Base-by-base conservation (phyloP, 257 asterid species). In the Gardenia jasminoides region DNA sequence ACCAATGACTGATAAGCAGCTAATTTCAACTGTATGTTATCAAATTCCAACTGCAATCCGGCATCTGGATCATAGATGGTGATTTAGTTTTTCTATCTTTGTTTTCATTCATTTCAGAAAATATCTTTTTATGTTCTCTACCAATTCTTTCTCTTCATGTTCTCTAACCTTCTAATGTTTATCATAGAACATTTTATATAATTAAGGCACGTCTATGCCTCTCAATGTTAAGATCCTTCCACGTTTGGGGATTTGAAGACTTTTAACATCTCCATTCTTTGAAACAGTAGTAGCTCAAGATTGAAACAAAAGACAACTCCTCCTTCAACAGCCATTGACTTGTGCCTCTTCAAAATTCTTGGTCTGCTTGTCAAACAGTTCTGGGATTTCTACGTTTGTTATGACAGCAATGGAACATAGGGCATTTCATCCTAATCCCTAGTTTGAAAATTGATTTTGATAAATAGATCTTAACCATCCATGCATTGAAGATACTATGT, bases 141-240 rank as follows among this genome's bases (percentile, higher is more conserved):
- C 5, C 10, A 30, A 11, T 28, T 28, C 52, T 46, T 62, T 75
- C 69, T 43, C n/a, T 46, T 9, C 50, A 1, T 43, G 16, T 36
- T 36, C 41, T 36, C 58, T 39, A 11, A 20, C 43, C 41, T 4
- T 39, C 39, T 19, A 20, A 58, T 39, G 15, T 52, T 36, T 50
- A 36, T 13, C 44, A 31, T 12, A 48, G 10, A 22, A 28, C 79
- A 24, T 58, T 10, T 31, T 75, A 19, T 75, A 24, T 58, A 61
- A 7, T 41, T 28, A 70, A 46, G 75, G 33, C 10, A 50, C 44
- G 76, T 6, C 16, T 62, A 71, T 33, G 17, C 44, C 54, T 61
- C 61, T 62, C 39, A 75, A 65, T 39, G 15, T 58, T 56, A 41
- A 76, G 79, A 70, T 44, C 62, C 62, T 62, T 61, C 26, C 6